phyloP scores from a whole-genome alignment of 768 basidiomycete species.

The Paxillus involutus region DNA sequence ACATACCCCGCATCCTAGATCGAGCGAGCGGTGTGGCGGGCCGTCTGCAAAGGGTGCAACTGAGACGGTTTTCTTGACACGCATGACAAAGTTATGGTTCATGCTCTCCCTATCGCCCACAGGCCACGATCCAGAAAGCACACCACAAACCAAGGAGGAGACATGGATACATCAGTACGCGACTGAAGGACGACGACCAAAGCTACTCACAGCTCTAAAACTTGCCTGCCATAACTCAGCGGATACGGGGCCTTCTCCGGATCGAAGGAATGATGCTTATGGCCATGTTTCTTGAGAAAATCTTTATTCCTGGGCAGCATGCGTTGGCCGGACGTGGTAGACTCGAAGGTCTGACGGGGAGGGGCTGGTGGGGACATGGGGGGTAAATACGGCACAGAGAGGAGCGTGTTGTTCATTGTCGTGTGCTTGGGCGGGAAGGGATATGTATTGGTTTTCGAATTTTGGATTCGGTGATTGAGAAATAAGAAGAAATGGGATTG shows the following conservation, averaged over 20 bases:
- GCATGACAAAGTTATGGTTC: slow-evolving; percentile 49
- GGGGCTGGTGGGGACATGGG: slow-evolving; percentile 20
- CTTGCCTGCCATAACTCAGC: slow-evolving; percentile 62
- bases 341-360: slow-evolving; percentile 14
- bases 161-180: no score
- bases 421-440: background rate
- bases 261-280: slow-evolving; percentile 65
- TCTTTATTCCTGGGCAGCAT: slow-evolving; percentile 44
- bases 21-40: slow-evolving; percentile 54
- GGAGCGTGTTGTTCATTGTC: slow-evolving; percentile 9
- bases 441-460: background rate
- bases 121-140: background rate
- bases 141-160: background rate
- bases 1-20: slow-evolving; percentile 75
- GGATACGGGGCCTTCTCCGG: slow-evolving; percentile 82
- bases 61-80: slow-evolving; percentile 54
- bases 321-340: slow-evolving; percentile 32
- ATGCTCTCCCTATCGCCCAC: slow-evolving; percentile 46
- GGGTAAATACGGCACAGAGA: slow-evolving; percentile 18
- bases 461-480: background rate
- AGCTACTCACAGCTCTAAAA: slow-evolving; percentile 66
- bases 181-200: background rate
- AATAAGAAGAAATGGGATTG: background rate
- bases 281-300: slow-evolving; percentile 60
- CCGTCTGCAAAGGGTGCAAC: slow-evolving; percentile 54